Evolutionary conservation across 129 eudicot species (phyloP).

Genomic region (Flaveria robusta): DNA sequence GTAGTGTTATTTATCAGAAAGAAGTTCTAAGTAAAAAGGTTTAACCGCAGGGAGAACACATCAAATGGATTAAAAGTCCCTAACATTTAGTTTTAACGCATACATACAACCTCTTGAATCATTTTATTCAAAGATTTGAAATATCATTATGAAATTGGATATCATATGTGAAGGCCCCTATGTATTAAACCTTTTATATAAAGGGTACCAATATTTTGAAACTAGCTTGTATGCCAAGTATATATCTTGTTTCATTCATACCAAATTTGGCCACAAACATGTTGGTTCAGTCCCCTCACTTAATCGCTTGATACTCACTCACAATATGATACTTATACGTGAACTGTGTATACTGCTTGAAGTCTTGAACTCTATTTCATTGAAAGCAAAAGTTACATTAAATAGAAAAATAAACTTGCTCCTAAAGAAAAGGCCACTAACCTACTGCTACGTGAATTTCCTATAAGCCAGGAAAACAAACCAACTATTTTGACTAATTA

Average conservation of each 20-base stretch:
- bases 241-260: not conserved
- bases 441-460: no score
- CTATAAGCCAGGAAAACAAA: no score
- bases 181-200: not conserved
- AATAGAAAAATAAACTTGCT: no score
- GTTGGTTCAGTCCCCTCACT: no score
- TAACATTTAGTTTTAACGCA: not conserved
- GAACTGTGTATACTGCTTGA: no score
- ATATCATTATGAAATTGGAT: not conserved
- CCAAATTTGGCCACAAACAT: not conserved
- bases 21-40: not conserved
- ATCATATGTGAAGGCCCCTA: not conserved
- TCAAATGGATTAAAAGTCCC: not conserved
- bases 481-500: no score
- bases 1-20: not conserved
- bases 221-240: not conserved
- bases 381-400: no score
- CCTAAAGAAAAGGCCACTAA: no score
- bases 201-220: not conserved
- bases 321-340: no score
- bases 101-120: not conserved
- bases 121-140: not conserved
- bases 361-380: no score
- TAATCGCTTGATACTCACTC: no score
- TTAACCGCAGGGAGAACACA: not conserved